These are phyloP conservation scores for Elaeis oleifera DNA, from an alignment of 202 grass and related monocot species.

Conservation along the genomic window DNA sequence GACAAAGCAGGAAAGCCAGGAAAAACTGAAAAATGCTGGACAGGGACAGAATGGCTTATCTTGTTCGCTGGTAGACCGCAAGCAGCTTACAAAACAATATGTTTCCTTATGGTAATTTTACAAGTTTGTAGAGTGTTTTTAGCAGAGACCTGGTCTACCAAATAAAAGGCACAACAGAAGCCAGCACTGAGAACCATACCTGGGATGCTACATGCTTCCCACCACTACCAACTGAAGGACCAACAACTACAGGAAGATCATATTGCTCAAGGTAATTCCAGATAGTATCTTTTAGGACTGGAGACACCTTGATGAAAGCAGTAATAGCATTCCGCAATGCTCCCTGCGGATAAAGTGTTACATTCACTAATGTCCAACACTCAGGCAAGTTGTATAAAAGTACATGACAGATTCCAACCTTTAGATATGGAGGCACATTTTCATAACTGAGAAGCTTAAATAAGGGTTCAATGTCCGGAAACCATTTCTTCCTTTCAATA, in stretches of 20 bases:
- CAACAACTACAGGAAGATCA: slow-evolving; percentile 71
- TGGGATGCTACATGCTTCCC: slow-evolving; percentile 51
- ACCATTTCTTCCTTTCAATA: slow-evolving; percentile 77
- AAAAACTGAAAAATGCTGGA: no score
- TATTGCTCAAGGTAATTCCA: slow-evolving; percentile 98
- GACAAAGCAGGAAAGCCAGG: no score
- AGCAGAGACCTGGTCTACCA: no score
- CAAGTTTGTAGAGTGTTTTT: no score
- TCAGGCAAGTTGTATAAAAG: not conserved
- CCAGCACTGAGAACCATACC: slow-evolving; percentile 26
- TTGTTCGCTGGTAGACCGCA: no score
- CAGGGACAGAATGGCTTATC: no score
- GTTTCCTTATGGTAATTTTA: no score
- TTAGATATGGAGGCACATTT: slow-evolving; percentile 91
- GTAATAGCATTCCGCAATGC: slow-evolving; percentile 72
- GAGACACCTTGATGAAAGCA: slow-evolving; percentile 96
- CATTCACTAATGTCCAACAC: slow-evolving; percentile 12
- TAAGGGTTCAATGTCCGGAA: slow-evolving; percentile 82
- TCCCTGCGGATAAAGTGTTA: slow-evolving; percentile 43
- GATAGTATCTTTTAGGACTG: slow-evolving; percentile 65
- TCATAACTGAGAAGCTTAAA: slow-evolving; percentile 98
- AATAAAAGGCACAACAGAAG: no score
- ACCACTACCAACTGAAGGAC: slow-evolving; percentile 22
- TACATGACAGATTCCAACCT: slow-evolving; percentile 35
- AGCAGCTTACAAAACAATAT: no score